Conservation (phyloP, 371 early-diverging fungal species). For the Mortierella sp. region DNA sequence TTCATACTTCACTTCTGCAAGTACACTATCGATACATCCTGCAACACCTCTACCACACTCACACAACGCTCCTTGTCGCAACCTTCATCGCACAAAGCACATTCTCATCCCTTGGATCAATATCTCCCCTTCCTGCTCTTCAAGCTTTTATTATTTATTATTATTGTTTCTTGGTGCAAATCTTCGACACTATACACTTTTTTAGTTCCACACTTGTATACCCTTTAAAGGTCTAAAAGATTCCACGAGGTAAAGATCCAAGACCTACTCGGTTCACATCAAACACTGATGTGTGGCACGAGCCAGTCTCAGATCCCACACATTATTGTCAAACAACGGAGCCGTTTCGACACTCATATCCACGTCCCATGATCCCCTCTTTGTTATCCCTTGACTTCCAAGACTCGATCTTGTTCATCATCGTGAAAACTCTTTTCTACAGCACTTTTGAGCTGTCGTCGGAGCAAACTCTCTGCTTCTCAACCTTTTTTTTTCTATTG, state of each 20-base stretch:
- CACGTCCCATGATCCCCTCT: not conserved
- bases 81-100: not conserved
- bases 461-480: constrained; percentile 26
- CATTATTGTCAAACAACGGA: constrained; percentile 8
- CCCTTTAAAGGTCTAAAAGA: not conserved
- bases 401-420: not conserved
- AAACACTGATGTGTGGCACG: constrained; percentile 14
- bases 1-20: constrained; percentile 1
- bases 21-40: not conserved
- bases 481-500: not conserved
- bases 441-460: not conserved
- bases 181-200: constrained; percentile 3
- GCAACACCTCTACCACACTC: not conserved
- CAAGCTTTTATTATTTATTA: not conserved
- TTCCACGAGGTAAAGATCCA: constrained; percentile 21
- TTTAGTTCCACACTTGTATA: not conserved
- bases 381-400: not conserved
- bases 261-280: not conserved
- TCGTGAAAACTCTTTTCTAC: no score
- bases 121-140: not conserved
- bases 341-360: not conserved
- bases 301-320: constrained; percentile 29
- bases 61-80: not conserved
- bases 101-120: not conserved
- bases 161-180: no score